These are phyloP conservation scores for Nannizzia gypsea DNA, from an alignment of 2,329 filamentous ascomycete species.

Conservation along the genomic window DNA sequence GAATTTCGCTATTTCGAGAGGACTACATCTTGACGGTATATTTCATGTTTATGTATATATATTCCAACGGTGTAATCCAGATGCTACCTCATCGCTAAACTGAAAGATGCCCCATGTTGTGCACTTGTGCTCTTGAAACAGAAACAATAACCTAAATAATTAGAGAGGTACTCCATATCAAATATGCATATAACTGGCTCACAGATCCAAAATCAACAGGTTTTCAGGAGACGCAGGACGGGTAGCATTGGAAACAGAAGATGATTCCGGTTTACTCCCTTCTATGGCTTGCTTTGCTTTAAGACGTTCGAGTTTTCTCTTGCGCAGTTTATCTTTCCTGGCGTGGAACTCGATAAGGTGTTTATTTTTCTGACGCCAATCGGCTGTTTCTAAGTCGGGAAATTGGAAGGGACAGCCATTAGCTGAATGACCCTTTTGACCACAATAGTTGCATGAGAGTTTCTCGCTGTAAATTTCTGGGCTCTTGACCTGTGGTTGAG, in stretches of 20 bases:
- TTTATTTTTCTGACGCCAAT: conserved; percentile 1
- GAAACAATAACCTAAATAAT: background rate
- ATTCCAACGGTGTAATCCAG: background rate
- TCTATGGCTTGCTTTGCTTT: background rate
- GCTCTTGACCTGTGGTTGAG: background rate
- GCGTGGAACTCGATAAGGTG: conserved; percentile 3
- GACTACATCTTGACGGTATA: background rate
- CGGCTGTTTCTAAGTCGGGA: background rate
- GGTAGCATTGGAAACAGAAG: background rate
- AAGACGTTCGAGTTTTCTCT: background rate
- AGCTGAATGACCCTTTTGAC: background rate
- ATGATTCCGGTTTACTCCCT: background rate
- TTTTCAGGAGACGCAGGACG: conserved; percentile 2
- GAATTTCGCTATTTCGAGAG: background rate
- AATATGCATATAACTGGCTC: background rate
- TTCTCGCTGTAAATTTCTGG: background rate
- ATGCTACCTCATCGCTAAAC: background rate
- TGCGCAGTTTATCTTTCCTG: conserved; percentile 3
- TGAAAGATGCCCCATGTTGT: background rate
- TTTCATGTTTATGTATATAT: background rate
- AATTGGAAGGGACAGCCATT: background rate
- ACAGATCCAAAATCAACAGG: conserved; percentile 4
- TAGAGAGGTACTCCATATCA: background rate
- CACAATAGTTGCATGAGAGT: conserved; percentile 1
- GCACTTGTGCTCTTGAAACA: background rate